Evolutionary conservation across 208 protist species (phyloP), one percentile per base, ranked within the genome.

Genomic region (Polymyxa betae): DNA sequence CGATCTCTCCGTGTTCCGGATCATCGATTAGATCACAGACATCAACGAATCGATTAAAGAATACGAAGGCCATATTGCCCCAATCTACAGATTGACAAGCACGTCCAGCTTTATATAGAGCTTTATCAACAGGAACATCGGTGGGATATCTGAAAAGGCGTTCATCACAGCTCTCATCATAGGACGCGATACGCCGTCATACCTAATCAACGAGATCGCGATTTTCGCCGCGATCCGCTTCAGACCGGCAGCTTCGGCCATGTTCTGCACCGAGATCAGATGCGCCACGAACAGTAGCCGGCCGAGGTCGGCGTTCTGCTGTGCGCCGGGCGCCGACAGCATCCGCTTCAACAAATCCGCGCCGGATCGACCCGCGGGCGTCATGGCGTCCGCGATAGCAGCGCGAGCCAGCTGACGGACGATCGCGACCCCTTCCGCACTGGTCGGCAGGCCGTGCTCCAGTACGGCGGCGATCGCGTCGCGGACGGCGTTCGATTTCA

Each of bases 31-130:
- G 5, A 40, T 90, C 89, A 64, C 54, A 90, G 45, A 99, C 96
- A 93, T 98, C 97, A 43, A 98, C 94, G 88, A 96, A 97, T 38
- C 96, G 96, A 94, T 99, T 99, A 35, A 98, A 94, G 91, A 98
- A 98, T 0, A 98, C 90, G 72, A 98, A 98, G 0, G 97, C 97
- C 88, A 97, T 96, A 78, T 94, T 94, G 24, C 94, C 52, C 20
- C 72, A 32, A 43, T 77, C 66, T 0, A 38, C 78, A 38, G 35
- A 78, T 88, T 93, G 89, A 89, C 92, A 93, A 32, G 60, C 82
- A 88, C 72, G 54, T 24, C 92, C 93, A 46, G 93, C 93, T 91
- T 98, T 96, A 94, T 97, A 99, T 93, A 98, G 98, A 0, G 96
- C 96, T 94, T 97, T 97, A 91, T 98, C 98, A 5, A 97, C 95